These are phyloP conservation scores for Populus tomentosa DNA, from an alignment of 441 rosid genomes.

Conservation along the genomic window DNA sequence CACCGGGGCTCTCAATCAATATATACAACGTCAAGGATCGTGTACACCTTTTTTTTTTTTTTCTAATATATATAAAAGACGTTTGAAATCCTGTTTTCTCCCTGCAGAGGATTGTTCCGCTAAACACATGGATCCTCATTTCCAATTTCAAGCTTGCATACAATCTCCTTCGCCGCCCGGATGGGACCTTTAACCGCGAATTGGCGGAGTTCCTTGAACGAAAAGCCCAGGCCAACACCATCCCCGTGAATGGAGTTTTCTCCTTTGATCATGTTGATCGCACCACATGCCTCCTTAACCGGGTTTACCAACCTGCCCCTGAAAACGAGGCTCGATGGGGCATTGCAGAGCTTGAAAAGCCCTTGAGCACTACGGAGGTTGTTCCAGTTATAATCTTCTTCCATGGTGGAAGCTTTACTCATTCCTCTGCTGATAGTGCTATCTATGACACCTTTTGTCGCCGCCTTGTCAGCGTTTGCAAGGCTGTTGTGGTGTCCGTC, in stretches of 20 bases:
- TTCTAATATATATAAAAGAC: slow-evolving; percentile 8
- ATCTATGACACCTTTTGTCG: slow-evolving; percentile 95
- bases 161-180: slow-evolving; percentile 85
- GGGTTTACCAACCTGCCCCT: slow-evolving; percentile 53
- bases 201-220: slow-evolving; percentile 93
- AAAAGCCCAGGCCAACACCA: slow-evolving; percentile 72
- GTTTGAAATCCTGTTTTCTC: slow-evolving; percentile 2
- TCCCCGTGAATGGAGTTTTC: slow-evolving; percentile 85
- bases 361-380: slow-evolving; percentile 60
- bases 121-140: slow-evolving; percentile 97
- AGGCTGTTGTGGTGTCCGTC: slow-evolving; percentile 84
- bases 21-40: background rate
- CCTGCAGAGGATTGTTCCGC: slow-evolving; percentile 86
- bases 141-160: slow-evolving; percentile 98
- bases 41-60: background rate
- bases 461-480: slow-evolving; percentile 57
- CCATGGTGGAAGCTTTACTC: slow-evolving; percentile 98
- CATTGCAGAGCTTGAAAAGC: slow-evolving; percentile 44
- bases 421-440: slow-evolving; percentile 88
- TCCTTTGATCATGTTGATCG: slow-evolving; percentile 85
- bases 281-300: slow-evolving; percentile 65
- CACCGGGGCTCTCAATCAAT: slow-evolving; percentile 10
- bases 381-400: slow-evolving; percentile 88
- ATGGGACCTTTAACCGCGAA: slow-evolving; percentile 94
- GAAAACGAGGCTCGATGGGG: slow-evolving; percentile 43